Evolutionary conservation across 1,284 basidiomycete species (phyloP), one percentile per base, ranked within the genome.

Genomic region (Leccinum subfulvum): DNA sequence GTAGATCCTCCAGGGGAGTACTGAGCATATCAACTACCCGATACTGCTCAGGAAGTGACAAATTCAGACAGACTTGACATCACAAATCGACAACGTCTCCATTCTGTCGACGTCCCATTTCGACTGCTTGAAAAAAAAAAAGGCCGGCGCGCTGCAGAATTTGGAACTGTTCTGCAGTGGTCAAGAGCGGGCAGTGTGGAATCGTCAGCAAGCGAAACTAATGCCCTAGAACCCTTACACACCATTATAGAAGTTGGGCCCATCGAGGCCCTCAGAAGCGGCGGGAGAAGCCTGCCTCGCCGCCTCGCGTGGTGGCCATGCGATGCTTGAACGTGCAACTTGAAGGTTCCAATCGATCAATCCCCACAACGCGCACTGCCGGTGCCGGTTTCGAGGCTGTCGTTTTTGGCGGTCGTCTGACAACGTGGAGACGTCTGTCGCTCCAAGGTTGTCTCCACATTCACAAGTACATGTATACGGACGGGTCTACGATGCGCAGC

Each of bases 241-340:
- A 23, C 33, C 37, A 60, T 60, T 33, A 35, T 60, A 7, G 39
- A 37, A 49, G 58, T 7, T 23, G n/a, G 16, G 30, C 30, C 21
- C 33, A 23, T 33, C 59, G 58, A 30, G 58, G 11, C 57, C 2
- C 23, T 58, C 54, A 9, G 28, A 49, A 26, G 35, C 37, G 33
- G 18, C 60, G 26, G 35, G 11, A 58, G 61, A 63, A 59, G 62
- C 14, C 18, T 39, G 11, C 59, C n/a, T 63, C 61, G 35, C 65
- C 51, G 23, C 41, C 21, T 62, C 59, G 60, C 65, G 64, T 66
- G 65, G 49, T 49, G 49, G 10, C 41, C 66, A 66, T 56, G 35
- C 65, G 64, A 65, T 51, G 26, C 57, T 23, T 59, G 63, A 54
- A 18, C 18, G 8, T 21, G 11, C 18, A 23, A 33, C 14, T 21